phyloP scores from a whole-genome alignment of 345 rosid species.

The Clausena lansium region DNA sequence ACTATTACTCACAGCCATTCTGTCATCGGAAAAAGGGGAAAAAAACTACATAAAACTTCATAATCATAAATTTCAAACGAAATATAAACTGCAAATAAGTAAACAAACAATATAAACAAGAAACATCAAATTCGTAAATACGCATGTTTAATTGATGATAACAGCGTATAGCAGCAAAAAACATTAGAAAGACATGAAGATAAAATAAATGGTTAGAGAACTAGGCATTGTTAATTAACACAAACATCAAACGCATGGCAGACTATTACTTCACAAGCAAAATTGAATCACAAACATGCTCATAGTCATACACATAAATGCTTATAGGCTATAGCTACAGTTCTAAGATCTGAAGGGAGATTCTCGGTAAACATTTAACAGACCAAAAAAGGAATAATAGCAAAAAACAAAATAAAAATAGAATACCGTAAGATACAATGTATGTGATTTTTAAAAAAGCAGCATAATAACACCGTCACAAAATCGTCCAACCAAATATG shows the following conservation, averaged over 20 bases:
- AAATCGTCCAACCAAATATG: too few species aligned
- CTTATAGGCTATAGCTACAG: too few species aligned
- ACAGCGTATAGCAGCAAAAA: neutral
- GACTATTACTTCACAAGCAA: slow-evolving; percentile 4
- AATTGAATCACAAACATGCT: neutral
- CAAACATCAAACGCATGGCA: slow-evolving; percentile 14
- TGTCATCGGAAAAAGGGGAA: slow-evolving; percentile 13
- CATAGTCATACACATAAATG: neutral
- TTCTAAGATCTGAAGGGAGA: too few species aligned
- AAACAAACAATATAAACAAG: neutral
- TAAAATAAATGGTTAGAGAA: neutral
- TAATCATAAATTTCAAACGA: slow-evolving; percentile 1
- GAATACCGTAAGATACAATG: too few species aligned
- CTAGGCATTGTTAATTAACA: neutral
- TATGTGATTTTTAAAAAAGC: too few species aligned
- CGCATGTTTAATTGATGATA: neutral
- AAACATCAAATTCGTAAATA: neutral
- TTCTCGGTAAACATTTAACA: too few species aligned
- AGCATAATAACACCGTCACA: too few species aligned
- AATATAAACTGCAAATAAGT: slow-evolving; percentile 3
- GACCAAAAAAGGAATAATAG: too few species aligned
- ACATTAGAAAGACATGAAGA: neutral
- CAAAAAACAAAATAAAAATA: too few species aligned
- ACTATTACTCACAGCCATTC: slow-evolving; percentile 44
- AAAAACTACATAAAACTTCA: too few species aligned